These are phyloP conservation scores for Diaporthe batatas DNA, from an alignment of 2,329 filamentous ascomycete species.

Conservation along the genomic window DNA sequence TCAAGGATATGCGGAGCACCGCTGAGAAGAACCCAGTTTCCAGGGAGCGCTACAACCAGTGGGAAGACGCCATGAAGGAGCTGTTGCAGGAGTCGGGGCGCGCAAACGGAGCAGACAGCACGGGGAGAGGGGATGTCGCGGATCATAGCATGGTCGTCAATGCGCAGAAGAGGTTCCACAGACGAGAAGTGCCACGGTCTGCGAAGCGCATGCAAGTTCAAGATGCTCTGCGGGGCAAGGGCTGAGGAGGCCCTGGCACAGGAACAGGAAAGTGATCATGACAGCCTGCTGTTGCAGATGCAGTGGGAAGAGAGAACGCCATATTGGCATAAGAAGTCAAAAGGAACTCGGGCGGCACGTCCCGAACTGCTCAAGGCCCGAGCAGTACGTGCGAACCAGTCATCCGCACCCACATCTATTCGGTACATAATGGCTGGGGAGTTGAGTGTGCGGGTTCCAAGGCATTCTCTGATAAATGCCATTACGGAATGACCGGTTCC, in stretches of 20 bases:
- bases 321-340: not conserved
- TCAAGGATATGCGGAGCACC: slow-evolving; percentile 72
- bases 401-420: not conserved
- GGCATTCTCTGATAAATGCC: no score
- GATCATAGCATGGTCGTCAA: slow-evolving; percentile 77
- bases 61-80: slow-evolving; percentile 72
- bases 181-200: slow-evolving; percentile 66
- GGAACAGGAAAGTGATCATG: not conserved
- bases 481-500: not conserved
- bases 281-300: not conserved
- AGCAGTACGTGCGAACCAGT: not conserved
- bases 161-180: slow-evolving; percentile 64
- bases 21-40: slow-evolving; percentile 66
- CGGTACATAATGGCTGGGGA: no score
- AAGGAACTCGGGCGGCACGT: not conserved
- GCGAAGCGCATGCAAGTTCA: slow-evolving; percentile 53
- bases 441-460: not conserved
- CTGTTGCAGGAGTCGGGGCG: slow-evolving; percentile 57
- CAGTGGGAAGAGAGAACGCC: not conserved
- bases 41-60: slow-evolving; percentile 69
- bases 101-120: slow-evolving; percentile 41
- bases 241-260: slow-evolving; percentile 36
- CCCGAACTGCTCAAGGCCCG: not conserved
- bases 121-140: slow-evolving; percentile 62
- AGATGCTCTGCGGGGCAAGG: slow-evolving; percentile 46